Conservation (phyloP, 441 rosid species). For the Brassica balearica region DNA sequence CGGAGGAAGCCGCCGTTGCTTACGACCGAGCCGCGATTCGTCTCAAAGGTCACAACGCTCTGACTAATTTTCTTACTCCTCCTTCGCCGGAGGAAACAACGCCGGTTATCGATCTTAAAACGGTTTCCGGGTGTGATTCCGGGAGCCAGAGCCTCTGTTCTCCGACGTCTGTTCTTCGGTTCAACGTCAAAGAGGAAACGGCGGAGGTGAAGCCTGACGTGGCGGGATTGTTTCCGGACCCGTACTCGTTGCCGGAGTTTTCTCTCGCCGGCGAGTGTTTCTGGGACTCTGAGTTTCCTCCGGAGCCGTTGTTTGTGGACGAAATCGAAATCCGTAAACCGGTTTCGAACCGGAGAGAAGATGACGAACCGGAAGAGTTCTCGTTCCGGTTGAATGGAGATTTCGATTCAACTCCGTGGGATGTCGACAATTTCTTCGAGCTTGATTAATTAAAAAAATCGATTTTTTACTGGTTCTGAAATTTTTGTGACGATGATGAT, state of each 20-base stretch:
- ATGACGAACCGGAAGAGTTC: conserved; percentile 26
- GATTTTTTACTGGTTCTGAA: neutral
- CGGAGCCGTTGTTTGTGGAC: conserved; percentile 54
- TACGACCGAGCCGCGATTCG: conserved; percentile 78
- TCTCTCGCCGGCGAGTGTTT: conserved; percentile 39
- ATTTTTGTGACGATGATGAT: conserved; percentile 14
- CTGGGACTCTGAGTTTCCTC: conserved; percentile 48
- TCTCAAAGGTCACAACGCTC: conserved; percentile 66
- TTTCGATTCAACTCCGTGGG: conserved; percentile 67
- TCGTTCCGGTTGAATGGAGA: conserved; percentile 43
- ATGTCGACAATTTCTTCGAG: conserved; percentile 60
- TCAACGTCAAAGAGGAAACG: conserved; percentile 56
- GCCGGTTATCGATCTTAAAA: conserved; percentile 45
- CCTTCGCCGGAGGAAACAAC: neutral
- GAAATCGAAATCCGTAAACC: conserved; percentile 40
- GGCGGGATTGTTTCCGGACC: conserved; percentile 33
- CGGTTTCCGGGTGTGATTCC: conserved; percentile 56
- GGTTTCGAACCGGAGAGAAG: conserved; percentile 6
- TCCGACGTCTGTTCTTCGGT: conserved; percentile 87
- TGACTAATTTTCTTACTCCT: conserved; percentile 60
- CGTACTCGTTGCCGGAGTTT: conserved; percentile 34
- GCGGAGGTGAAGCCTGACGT: neutral
- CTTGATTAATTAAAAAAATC: neutral
- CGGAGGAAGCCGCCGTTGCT: conserved; percentile 75
- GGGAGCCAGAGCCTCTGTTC: conserved; percentile 52